Base-by-base conservation (phyloP, 768 basidiomycete genomes). In the Lanmaoa rubissima region DNA sequence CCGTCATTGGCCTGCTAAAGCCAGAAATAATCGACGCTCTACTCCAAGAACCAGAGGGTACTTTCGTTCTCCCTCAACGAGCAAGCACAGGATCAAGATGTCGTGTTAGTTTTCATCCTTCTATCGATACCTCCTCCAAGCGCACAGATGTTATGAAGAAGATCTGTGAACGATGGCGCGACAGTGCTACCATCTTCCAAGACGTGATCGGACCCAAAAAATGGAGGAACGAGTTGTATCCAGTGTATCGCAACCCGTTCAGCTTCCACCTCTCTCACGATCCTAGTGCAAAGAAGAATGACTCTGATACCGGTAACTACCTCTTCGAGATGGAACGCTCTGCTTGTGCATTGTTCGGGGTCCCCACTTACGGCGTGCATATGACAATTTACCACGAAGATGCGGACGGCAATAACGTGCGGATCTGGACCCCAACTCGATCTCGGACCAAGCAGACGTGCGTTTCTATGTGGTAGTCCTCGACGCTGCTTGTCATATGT, bases 311-410 rank as follows among this genome's bases (percentile, higher is more conserved):
- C 16, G 60, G 77, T 17, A 91, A 93, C 69, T 90, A 80, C 55
- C 91, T 83, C 21, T 97, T 98, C 71, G 82, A 86, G 69, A 82
- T 98, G 81, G 97, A 98, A 71, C 82, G 96, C 40, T 79, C 91
- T 1, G 94, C 93, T 3, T 93, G 91, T 69, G 82, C 88, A 0
- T 74, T 98, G 35, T 98, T 98, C 65, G 94, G 96, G 3, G 71
- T 95, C 8, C 80, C 92, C 50, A 97, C 95, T 0, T 94, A 90
- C 64, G 96, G 97, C 0, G 90, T 96, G 3, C 97, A 98, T 70
- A 83, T 95, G 85, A 90, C 84, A 19, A 82, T 86, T 51, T 92
- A 84, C 66, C 54, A 70, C 17, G 65, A 71, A 48, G 70, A 74
- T 32, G 77, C 78, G 40, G 76, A 71, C 40, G 73, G 69, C 12